These are phyloP conservation scores for Orbilia ellipsospora DNA, from an alignment of 2,329 filamentous ascomycete species.

Conservation along the genomic window DNA sequence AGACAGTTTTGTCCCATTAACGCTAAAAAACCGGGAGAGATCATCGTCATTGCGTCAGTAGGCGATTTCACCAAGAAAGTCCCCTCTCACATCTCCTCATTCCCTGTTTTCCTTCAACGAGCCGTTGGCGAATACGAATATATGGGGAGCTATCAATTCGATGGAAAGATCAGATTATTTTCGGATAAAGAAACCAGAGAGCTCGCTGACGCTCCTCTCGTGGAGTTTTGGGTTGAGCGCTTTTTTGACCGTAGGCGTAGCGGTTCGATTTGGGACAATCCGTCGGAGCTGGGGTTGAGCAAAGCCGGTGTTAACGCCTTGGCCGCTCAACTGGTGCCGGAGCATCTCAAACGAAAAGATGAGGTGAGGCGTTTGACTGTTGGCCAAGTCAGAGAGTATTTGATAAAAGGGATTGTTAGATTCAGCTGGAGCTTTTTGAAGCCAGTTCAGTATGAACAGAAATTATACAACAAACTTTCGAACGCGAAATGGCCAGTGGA, in stretches of 20 bases:
- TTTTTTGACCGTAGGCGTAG: slow-evolving; percentile 8
- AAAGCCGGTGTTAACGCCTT: slow-evolving; percentile 4
- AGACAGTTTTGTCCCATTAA: slow-evolving; percentile 16
- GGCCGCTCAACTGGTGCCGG: slow-evolving; percentile 22
- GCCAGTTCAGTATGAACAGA: slow-evolving; percentile 28
- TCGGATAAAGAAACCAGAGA: slow-evolving; percentile 20
- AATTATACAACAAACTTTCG: slow-evolving; percentile 11
- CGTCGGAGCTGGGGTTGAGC: background rate
- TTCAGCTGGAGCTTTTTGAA: slow-evolving; percentile 41
- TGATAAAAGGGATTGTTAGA: slow-evolving; percentile 19
- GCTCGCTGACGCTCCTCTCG: slow-evolving; percentile 9
- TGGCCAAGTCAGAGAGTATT: slow-evolving; percentile 15
- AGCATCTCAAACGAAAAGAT: slow-evolving; percentile 2
- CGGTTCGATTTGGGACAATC: too few relatives aligned
- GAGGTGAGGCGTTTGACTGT: slow-evolving; percentile 2
- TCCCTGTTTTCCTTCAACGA: slow-evolving; percentile 44
- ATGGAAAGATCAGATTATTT: slow-evolving; percentile 7
- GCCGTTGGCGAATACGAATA: slow-evolving; percentile 24
- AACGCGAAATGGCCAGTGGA: slow-evolving; percentile 20
- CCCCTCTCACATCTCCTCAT: slow-evolving; percentile 8
- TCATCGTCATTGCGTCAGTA: slow-evolving; percentile 18
- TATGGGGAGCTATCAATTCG: slow-evolving; percentile 42
- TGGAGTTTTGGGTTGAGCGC: slow-evolving; percentile 31
- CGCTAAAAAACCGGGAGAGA: slow-evolving; percentile 10
- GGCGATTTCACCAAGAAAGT: slow-evolving; percentile 5